phyloP scores from a whole-genome alignment of 176 grass and related monocot species.

The Tillandsia leiboldiana region DNA sequence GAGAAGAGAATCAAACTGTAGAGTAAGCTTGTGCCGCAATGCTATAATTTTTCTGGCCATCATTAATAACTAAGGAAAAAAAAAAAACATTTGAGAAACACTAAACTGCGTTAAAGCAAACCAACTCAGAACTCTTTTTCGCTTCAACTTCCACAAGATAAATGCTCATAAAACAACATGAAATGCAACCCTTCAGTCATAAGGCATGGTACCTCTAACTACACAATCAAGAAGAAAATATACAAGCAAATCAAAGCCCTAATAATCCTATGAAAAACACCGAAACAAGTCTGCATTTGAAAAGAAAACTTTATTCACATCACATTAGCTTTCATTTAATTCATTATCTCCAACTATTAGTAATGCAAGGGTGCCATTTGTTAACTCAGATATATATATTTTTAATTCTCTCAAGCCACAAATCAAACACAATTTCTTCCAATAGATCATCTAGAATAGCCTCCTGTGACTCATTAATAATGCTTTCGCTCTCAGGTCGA shows the following conservation, averaged over 20 bases:
- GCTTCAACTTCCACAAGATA: no score
- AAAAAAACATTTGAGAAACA: neutral
- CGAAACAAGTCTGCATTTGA: neutral
- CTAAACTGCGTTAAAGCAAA: no score
- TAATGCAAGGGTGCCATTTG: neutral
- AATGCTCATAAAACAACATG: no score
- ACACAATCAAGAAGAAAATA: neutral
- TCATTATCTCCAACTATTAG: neutral
- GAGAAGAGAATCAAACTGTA: neutral
- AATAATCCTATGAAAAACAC: neutral
- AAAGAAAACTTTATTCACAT: neutral
- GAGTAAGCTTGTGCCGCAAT: neutral
- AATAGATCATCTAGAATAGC: constrained; percentile 39
- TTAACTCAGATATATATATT: neutral
- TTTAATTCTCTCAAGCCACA: constrained; percentile 16
- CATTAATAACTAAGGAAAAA: neutral
- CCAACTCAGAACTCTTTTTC: no score
- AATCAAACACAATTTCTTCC: constrained; percentile 29
- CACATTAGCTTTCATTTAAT: neutral
- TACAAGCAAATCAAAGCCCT: neutral
- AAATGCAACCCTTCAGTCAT: no score
- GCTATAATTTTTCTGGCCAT: neutral
- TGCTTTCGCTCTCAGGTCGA: constrained; percentile 13
- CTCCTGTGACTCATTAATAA: constrained; percentile 25
- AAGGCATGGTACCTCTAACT: no score